Evolutionary conservation across 176 grass and related monocot genomes (phyloP).

Genomic region (Oryza australiensis): DNA sequence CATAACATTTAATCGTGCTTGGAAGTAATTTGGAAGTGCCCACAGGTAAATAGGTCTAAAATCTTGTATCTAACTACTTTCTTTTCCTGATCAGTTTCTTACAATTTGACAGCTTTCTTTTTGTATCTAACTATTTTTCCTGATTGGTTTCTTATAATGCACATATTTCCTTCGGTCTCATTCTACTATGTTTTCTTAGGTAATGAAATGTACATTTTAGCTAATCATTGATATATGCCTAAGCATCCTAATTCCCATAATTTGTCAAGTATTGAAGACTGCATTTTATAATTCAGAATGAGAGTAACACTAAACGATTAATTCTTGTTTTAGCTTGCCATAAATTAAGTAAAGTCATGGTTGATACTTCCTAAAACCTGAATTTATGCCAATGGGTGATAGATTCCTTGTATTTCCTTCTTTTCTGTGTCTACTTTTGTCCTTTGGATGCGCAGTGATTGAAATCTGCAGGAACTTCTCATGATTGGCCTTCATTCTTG

Average conservation of each 20-base stretch:
- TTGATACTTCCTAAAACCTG: slow-evolving; percentile 14
- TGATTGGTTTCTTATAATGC: background rate
- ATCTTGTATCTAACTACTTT: background rate
- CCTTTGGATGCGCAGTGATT: slow-evolving; percentile 29
- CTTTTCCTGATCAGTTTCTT: too few species aligned
- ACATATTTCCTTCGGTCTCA: background rate
- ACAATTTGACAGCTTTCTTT: too few species aligned
- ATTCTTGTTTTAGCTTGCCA: slow-evolving; percentile 1
- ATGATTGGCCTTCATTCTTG: slow-evolving; percentile 35
- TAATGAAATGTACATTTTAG: background rate
- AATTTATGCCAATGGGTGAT: slow-evolving; percentile 18
- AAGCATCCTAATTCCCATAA: background rate
- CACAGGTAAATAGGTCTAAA: background rate
- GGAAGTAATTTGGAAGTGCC: background rate
- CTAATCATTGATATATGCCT: background rate
- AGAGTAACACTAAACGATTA: background rate
- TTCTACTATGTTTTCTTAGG: background rate
- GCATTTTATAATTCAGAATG: slow-evolving; percentile 13
- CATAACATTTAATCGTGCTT: background rate
- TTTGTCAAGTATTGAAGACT: background rate
- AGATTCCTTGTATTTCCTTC: slow-evolving; percentile 8
- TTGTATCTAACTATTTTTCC: background rate
- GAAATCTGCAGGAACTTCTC: slow-evolving; percentile 8
- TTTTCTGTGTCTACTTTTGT: background rate
- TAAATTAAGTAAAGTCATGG: slow-evolving; percentile 12